Evolutionary conservation across 768 basidiomycete species (phyloP), one percentile per base, ranked within the genome.

Genomic region (Phaeolepiota aurea): DNA sequence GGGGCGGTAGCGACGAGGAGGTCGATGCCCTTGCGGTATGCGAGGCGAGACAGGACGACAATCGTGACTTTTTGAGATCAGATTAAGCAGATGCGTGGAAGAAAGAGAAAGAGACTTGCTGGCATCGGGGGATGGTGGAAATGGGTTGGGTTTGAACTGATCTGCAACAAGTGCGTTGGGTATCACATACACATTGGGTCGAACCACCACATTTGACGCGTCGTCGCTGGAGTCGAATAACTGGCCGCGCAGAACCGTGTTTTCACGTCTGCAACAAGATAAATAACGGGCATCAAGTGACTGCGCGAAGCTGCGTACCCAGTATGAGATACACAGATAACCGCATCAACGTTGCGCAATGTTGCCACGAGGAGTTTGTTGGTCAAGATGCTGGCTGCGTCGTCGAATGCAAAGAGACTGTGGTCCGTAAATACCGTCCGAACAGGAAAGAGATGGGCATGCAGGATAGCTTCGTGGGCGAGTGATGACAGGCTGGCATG

Each of bases 371-470:
- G 67, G 22, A 99, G 74, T 58, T 99, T 99, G 66, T 99, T 99
- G 3, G 96, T 97, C 48, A 97, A 67, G 30, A 99, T 94, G 49
- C 93, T 92, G 1, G 92, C 93, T 12, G 96, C 93, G 54, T 97
- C 93, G 21, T 89, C 93, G 54, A 99, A 92, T 1, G 92, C 94
- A 50, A 98, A 98, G 19, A 99, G 61, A 52, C 87, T 91, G 52
- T 99, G 94, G 59, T 99, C 96, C 0, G 96, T 98, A 57, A 98
- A 94, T 7, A 97, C 87, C 0, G 90, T 91, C 30, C 86, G 79
- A 10, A 97, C 71, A 9, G 87, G 84, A 64, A 98, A 73, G 14
- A 89, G 65, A 49, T 91, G 86, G 0, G 91, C 76, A 48, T 97
- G 92, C 13, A 97, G 62, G 41, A 99, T 84, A 15, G 76, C 92